phyloP scores from a whole-genome alignment of 116 monocot species.

The Papilionanthe hybrid region DNA sequence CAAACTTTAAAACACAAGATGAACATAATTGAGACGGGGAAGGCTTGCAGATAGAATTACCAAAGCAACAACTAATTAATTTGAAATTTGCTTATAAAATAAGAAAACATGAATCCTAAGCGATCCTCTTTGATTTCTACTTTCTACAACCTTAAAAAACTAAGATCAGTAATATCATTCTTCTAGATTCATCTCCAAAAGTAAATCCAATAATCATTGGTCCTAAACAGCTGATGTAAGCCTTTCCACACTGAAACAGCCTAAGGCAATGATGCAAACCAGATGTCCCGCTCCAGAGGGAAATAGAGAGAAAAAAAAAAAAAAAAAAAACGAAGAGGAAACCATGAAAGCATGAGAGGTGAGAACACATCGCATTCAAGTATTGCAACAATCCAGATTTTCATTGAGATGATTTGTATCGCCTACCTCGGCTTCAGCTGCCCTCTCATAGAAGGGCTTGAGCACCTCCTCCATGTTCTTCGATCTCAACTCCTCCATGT shows the following conservation, averaged over 20 bases:
- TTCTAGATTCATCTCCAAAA: neutral
- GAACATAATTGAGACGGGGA: too few species aligned
- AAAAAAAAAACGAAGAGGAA: neutral
- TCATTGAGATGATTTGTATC: neutral
- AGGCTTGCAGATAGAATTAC: too few species aligned
- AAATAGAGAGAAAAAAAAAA: neutral
- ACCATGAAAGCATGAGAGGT: neutral
- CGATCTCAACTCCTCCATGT: slow-evolving; percentile 1
- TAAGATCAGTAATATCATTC: neutral
- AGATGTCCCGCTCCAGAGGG: neutral
- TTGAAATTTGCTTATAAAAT: neutral
- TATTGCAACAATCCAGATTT: neutral
- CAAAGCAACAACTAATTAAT: neutral
- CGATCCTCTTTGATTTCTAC: neutral
- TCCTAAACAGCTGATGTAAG: neutral
- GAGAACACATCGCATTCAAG: neutral
- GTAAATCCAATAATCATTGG: neutral
- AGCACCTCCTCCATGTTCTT: slow-evolving; percentile 15
- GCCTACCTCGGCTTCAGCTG: slow-evolving; percentile 21
- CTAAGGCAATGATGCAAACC: neutral
- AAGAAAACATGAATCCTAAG: neutral
- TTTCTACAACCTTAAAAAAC: neutral
- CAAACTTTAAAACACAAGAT: too few species aligned
- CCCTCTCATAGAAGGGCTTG: slow-evolving; percentile 25
- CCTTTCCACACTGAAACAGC: neutral